These are phyloP conservation scores for Hyaloscypha finlandica DNA, from an alignment of 495 filamentous ascomycete species.

Conservation along the genomic window DNA sequence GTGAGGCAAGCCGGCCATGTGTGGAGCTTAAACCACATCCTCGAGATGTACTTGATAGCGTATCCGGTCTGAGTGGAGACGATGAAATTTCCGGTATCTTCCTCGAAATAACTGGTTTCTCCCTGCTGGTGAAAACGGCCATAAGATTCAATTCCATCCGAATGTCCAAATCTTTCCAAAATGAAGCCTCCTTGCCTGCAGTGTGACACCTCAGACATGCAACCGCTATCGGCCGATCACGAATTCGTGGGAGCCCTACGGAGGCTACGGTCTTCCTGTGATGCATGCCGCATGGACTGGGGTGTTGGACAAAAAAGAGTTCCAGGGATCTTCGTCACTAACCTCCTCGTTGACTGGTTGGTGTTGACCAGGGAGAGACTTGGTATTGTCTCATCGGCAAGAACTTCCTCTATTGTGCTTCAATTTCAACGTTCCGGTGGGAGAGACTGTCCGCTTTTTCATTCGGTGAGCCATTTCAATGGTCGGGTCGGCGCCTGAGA, in stretches of 20 bases:
- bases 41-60: neutral
- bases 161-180: neutral
- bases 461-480: neutral
- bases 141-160: neutral
- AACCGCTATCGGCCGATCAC: no score
- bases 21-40: neutral
- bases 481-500: neutral
- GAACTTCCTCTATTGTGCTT: neutral
- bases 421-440: no score
- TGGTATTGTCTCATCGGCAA: neutral
- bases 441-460: no score
- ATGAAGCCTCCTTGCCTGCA: neutral
- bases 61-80: neutral
- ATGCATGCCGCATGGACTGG: neutral
- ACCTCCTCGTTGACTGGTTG: constrained; percentile 1
- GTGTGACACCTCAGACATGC: no score
- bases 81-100: neutral
- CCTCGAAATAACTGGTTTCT: neutral
- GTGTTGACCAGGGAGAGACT: neutral
- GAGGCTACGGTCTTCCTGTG: no score
- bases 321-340: neutral
- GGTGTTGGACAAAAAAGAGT: neutral
- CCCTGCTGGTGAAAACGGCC: neutral
- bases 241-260: no score
- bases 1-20: neutral